Base-by-base conservation (phyloP, 1,284 basidiomycete genomes). In the Sporisorium reilianum region DNA sequence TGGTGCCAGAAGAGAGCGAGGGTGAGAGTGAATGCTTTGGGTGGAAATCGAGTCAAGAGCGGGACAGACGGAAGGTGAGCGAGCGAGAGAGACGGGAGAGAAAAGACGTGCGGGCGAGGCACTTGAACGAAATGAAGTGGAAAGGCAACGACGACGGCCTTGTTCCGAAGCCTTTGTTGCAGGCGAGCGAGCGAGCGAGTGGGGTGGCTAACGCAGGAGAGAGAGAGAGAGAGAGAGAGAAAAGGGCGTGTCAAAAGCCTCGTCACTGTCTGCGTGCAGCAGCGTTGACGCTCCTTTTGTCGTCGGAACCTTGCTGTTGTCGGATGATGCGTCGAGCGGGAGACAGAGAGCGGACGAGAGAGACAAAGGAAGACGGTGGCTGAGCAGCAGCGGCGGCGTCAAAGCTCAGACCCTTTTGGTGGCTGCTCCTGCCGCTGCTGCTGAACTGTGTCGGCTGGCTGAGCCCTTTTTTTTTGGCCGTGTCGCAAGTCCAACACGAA, bases 401-500 rank as follows among this genome's bases (percentile, higher is more conserved):
- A 38, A 23, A 51, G 36, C 34, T 50, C 34, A 51, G 50, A 40
- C 50, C 34, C 36, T 51, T 11, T 32, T 28, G 16, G 22, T 22
- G n/a, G 5, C 30, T 30, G 18, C 28, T 49, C 8, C 30, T 48
- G n/a, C n/a, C n/a, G n/a, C n/a, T n/a, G n/a, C n/a, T n/a, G n/a
- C n/a, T n/a, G n/a, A n/a, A n/a, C n/a, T n/a, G n/a, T n/a, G n/a
- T n/a, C n/a, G 7, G 20, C 3, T 7, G 44, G 44, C 44, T 45
- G 44, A 45, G 44, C 20, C 44, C 20, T 20, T 11, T 28, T 48
- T n/a, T 38, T 38, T 18, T n/a, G n/a, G n/a, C n/a, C n/a, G 28
- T 45, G 23, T 30, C 46, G 46, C 46, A 40, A 40, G 50, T 51
- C 50, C 50, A 51, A 51, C 50, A 38, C 49, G 9, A 23, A 25